These are phyloP conservation scores for Colletotrichum ledebouriae DNA, from an alignment of 2,329 filamentous ascomycete species.

Conservation along the genomic window DNA sequence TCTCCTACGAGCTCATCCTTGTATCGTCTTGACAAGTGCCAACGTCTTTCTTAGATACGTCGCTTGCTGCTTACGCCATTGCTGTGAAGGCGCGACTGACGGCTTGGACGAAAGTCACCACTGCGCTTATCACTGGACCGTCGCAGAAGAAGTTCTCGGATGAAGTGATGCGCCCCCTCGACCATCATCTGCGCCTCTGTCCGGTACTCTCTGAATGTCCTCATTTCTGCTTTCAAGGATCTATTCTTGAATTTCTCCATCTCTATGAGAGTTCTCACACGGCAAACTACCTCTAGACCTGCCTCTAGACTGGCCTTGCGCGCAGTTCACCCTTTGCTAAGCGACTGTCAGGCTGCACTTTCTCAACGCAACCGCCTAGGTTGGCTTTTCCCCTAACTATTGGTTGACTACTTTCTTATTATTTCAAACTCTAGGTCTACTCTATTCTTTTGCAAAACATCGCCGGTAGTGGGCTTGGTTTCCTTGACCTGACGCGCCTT, in stretches of 20 bases:
- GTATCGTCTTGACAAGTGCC: slow-evolving; percentile 14
- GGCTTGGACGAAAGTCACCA: background rate
- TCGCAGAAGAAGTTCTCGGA: background rate
- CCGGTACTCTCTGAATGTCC: slow-evolving; percentile 19
- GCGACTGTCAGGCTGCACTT: background rate
- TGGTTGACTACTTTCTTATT: slow-evolving; percentile 20
- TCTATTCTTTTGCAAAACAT: background rate
- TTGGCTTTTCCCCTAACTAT: slow-evolving; percentile 13
- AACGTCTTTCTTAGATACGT: slow-evolving; percentile 5
- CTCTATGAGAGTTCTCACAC: background rate
- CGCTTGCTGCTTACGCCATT: background rate
- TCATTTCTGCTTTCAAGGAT: background rate
- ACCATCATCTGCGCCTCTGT: slow-evolving; percentile 9
- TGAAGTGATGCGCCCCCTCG: slow-evolving; percentile 18
- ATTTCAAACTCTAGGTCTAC: background rate
- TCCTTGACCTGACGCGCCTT: too few relatives aligned
- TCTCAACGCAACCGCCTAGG: slow-evolving; percentile 17
- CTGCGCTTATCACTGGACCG: background rate
- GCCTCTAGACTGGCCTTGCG: background rate
- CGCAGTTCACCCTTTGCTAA: background rate
- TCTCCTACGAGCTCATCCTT: slow-evolving; percentile 37
- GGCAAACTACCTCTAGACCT: background rate
- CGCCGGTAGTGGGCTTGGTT: background rate
- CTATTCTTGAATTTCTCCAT: background rate
- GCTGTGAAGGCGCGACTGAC: background rate